Base-by-base conservation (phyloP, 139 green algal species). In the Micractinium sp. region DNA sequence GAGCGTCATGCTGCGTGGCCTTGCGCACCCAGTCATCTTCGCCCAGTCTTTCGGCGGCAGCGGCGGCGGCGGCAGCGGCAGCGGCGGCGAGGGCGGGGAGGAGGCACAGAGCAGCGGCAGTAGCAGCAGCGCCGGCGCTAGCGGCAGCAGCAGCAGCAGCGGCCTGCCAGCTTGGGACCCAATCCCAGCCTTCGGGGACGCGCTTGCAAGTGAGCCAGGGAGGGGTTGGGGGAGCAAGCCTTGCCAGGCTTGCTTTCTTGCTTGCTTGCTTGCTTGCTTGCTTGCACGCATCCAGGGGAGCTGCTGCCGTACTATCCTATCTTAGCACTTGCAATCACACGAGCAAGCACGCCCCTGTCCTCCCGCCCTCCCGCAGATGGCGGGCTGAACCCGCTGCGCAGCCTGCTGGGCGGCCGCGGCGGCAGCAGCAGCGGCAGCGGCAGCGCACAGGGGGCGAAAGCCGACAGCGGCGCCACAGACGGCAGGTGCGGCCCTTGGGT, bases 21-120 rank as follows among this genome's bases (percentile, higher is more conserved):
- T 99, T 63, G 95, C 96, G 2, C 97, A 99, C 90, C 96, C 97
- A 4, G 67, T 88, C 76, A 92, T 93, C 76, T 92, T 94, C n/a
- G 81, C 85, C 23, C 63, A 56, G 53, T 47, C 39, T 33, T 31
- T 71, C 12, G 69, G 56, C 31, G 20, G 61, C 36, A 25, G 63
- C 56, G 66, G 31, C 56, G 63, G 53, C 33, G 56, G 47, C 38
- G 23, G 71, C 35, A n/a, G 19, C 88, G 75, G 3, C 0, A 38
- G 19, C 23, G 47, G 36, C 67, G 18, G 35, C 35, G 47, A 61
- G 38, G 38, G 41, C 39, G 71, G 41, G n/a, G 47, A 53, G 0
- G 19, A 13, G 23, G 69, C 38, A 16, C 60, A 69, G 27, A 81
- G 56, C 56, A 39, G 23, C 20, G 15, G 20, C 60, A 36, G 35